Percentiles rank a stretch among this genome's conserved stretches.
Evolutionary conservation across 2,329 filamentous ascomycete genomes (phyloP).

Genomic region (Ophiocordyceps robertsii): DNA sequence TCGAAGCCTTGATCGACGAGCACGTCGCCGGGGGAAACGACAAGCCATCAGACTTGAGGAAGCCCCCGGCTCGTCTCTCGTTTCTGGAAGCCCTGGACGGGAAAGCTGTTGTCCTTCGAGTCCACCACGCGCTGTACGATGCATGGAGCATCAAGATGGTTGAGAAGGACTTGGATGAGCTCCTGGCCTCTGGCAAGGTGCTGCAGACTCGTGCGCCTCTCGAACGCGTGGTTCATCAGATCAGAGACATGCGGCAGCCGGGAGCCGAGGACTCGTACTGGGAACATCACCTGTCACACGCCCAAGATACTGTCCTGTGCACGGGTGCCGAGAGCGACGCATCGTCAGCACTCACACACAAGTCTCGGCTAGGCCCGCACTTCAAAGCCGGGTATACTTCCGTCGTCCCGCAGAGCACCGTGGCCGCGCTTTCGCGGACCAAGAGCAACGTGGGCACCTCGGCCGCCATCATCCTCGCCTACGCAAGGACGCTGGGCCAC

Average conservation of each 20-base stretch:
- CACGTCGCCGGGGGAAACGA: slow-evolving; percentile 5
- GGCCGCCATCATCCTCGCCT: slow-evolving; percentile 4
- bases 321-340: background rate
- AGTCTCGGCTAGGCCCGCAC: slow-evolving; percentile 1
- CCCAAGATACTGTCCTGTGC: slow-evolving; percentile 1
- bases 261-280: slow-evolving; percentile 1
- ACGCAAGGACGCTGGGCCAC: slow-evolving; percentile 1
- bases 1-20: slow-evolving; percentile 2
- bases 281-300: background rate
- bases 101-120: slow-evolving; percentile 8
- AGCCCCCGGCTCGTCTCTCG: slow-evolving; percentile 7
- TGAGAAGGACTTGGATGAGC: slow-evolving; percentile 5
- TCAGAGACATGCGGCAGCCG: background rate
- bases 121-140: slow-evolving; percentile 12
- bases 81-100: slow-evolving; percentile 8
- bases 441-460: slow-evolving; percentile 2
- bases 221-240: background rate
- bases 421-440: background rate
- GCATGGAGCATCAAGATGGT: slow-evolving; percentile 14
- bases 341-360: background rate
- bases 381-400: slow-evolving; percentile 1
- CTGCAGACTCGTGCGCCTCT: background rate
- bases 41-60: slow-evolving; percentile 5
- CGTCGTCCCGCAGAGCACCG: background rate
- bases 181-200: background rate